Conservation (phyloP, 805 yeast species). For the Candida schatavii region DNA sequence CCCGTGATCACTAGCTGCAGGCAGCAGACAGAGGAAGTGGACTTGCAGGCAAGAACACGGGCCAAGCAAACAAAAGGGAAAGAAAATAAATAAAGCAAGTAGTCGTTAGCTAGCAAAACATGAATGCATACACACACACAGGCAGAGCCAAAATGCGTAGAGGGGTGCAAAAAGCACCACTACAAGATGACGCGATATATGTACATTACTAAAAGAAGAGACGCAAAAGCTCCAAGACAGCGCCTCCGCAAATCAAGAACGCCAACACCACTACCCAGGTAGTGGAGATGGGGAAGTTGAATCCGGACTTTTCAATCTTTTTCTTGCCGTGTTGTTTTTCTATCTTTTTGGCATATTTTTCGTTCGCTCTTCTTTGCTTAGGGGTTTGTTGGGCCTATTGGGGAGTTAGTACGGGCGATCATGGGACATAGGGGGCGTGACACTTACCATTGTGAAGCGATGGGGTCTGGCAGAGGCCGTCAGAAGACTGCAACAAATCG, state of each 20-base stretch:
- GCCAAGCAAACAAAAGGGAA: neutral
- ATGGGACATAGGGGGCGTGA: no score
- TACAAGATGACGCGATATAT: neutral
- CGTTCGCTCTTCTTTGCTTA: slow-evolving; percentile 83
- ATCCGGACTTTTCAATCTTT: slow-evolving; percentile 37
- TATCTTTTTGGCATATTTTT: slow-evolving; percentile 71
- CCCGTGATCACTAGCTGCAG: no score
- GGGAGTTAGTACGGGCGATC: no score
- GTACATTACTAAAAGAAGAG: slow-evolving; percentile 40
- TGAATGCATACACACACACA: no score
- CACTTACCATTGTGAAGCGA: no score
- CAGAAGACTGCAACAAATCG: no score
- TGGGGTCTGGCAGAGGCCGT: no score
- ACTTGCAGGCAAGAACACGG: neutral
- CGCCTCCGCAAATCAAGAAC: slow-evolving; percentile 81
- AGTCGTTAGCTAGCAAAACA: neutral
- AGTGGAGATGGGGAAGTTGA: slow-evolving; percentile 54
- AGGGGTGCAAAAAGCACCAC: neutral
- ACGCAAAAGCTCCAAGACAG: slow-evolving; percentile 65
- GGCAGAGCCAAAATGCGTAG: neutral
- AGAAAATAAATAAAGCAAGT: neutral
- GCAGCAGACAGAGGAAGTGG: no score
- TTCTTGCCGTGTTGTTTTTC: slow-evolving; percentile 76
- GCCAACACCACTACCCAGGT: slow-evolving; percentile 60
- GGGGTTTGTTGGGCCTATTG: slow-evolving; percentile 79